Evolutionary conservation across 495 filamentous ascomycete species (phyloP), one percentile per base, ranked within the genome.

Genomic region (Penicillium cinerascens): DNA sequence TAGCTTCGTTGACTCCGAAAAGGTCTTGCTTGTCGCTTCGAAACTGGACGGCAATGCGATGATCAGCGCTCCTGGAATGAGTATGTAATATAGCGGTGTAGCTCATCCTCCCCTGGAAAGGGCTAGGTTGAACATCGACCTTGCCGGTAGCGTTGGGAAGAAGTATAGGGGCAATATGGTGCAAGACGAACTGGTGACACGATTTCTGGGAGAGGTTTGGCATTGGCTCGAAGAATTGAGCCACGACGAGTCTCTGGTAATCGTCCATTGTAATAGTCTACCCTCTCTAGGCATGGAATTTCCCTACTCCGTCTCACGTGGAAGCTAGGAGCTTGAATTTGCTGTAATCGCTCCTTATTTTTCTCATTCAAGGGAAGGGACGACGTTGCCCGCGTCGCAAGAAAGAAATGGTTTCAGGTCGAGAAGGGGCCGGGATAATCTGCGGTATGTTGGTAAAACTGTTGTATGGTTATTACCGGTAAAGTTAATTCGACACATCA

Each of bases 141-240:
- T 50, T 50, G 42, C 52, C 42, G 36, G 47, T 50, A 23, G 47
- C 11, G 42, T 46, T 50, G 42, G 41, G 46, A 50, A 46, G 26
- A 50, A 55, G 17, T 33, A 50, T 55, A 17, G 52, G 47, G 35
- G 47, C 45, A 58, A 58, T 47, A 37, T 50, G 33, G 41, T 43
- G 45, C 50, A 58, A 58, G 41, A 49, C 42, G 36, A 58, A 58
- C 41, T 50, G 50, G 42, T 58, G 45, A 54, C 55, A 58, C 16
- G 50, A 53, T 42, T 36, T 29, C 55, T 53, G 50, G 46, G 55
- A 58, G 45, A 58, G 36, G 16, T 49, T 54, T 47, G 49, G 50
- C 40, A 58, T 41, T 49, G 50, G 16, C 29, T 50, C 45, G 49
- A 58, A 58, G 46, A 58, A 58, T 29, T 58, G 50, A 50, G 50